Base-by-base conservation (phyloP, 306 rosid species). In the Fragaria iinumae region DNA sequence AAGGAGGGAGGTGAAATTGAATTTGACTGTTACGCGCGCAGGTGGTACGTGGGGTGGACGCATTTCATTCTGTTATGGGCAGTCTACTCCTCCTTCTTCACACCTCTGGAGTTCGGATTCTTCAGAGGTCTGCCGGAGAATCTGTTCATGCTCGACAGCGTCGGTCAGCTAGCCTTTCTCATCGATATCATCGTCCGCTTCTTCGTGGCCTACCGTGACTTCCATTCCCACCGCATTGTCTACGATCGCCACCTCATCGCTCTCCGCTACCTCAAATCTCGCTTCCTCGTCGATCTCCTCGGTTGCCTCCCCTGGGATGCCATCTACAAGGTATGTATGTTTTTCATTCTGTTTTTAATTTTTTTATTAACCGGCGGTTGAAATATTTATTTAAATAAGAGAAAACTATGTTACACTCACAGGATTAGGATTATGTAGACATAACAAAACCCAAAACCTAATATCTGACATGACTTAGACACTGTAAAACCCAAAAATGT, bases 81-180 rank as follows among this genome's bases (percentile, higher is more conserved):
- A 4, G 84, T 85, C 3, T 88, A 88, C 83, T 90, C 95, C 1
- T 88, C 95, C 38, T 90, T 90, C 83, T 88, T 90, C 89, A 90
- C 95, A 1, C 92, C 95, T 0, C 56, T 90, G 74, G 95, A 90
- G 80, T 90, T 90, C 3, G 95, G 90, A 11, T 90, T 90, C 89
- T 88, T 90, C 84, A 59, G 90, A 63, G 95, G 95, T 1, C 69
- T 90, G 17, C 89, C 88, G 2, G 76, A 88, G 67, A 41, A 90
- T 12, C 86, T 90, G 23, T 90, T 90, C 87, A 74, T 90, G 56
- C 88, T 90, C 2, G 95, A 90, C 85, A 85, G 83, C 7, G 89
- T 84, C 1, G 92, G 95, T 1, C 95, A 90, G 71, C 13, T 90
- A 3, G 88, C 85, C 10, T 90, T 90, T 65, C 88, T 90, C 56